These are phyloP conservation scores for Coniella lustricola DNA, from an alignment of 2,329 filamentous ascomycete species.

Conservation along the genomic window DNA sequence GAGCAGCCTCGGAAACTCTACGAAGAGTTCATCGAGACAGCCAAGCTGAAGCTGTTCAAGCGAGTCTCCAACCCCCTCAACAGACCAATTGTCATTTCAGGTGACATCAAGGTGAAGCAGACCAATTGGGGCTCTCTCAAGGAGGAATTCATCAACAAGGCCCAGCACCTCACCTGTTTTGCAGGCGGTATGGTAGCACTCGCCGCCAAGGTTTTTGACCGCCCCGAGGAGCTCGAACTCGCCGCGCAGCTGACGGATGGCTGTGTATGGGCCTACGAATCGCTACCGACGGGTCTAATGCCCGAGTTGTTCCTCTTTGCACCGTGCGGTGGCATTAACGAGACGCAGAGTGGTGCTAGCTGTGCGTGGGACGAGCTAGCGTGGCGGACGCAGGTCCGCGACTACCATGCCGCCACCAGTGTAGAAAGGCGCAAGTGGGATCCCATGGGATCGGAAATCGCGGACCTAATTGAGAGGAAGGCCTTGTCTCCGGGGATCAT, in stretches of 20 bases:
- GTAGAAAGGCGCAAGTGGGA: slow-evolving; percentile 1
- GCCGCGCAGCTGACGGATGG: slow-evolving; percentile 55
- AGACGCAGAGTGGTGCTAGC: slow-evolving; percentile 18
- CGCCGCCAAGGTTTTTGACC: slow-evolving; percentile 51
- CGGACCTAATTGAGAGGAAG: slow-evolving; percentile 9
- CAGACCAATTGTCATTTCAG: slow-evolving; percentile 40
- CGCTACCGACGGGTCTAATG: slow-evolving; percentile 51
- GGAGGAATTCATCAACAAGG: slow-evolving; percentile 26
- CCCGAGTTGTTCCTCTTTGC: slow-evolving; percentile 52
- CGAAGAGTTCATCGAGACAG: slow-evolving; percentile 23
- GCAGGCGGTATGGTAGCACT: slow-evolving; percentile 60
- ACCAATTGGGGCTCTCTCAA: slow-evolving; percentile 18
- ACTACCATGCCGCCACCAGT: slow-evolving; percentile 2
- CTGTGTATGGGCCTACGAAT: slow-evolving; percentile 58
- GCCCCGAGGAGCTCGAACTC: slow-evolving; percentile 46
- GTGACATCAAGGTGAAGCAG: slow-evolving; percentile 31
- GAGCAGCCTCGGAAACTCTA: slow-evolving; percentile 30
- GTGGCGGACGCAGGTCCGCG: slow-evolving; percentile 19
- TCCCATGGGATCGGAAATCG: slow-evolving; percentile 2
- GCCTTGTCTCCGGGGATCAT: slow-evolving; percentile 40
- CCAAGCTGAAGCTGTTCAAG: slow-evolving; percentile 35
- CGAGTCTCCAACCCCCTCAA: slow-evolving; percentile 30
- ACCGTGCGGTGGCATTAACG: slow-evolving; percentile 24
- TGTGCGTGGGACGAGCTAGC: slow-evolving; percentile 21
- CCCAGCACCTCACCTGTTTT: slow-evolving; percentile 57